A percentile compares a stretch with the other conserved stretches of the same genome.
These are phyloP conservation scores for Backusella macrospora DNA, from an alignment of 192 early-diverging fungal genomes.

Conservation along the genomic window DNA sequence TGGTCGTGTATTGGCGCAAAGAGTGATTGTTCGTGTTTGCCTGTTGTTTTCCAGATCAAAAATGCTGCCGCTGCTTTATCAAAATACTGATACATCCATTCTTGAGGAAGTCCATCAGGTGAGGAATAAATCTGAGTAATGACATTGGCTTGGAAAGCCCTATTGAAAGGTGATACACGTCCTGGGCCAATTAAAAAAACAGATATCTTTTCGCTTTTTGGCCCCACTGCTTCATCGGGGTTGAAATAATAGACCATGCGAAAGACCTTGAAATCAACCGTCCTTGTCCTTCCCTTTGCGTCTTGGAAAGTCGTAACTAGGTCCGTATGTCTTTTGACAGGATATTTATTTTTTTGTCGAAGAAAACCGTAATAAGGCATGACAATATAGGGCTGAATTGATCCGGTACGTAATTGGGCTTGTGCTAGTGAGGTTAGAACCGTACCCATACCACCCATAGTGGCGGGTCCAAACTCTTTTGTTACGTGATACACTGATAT, in stretches of 20 bases:
- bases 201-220: conserved; percentile 24
- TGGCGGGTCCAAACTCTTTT: conserved; percentile 59
- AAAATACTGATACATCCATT: conserved; percentile 64
- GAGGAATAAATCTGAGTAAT: conserved; percentile 50
- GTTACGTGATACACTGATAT: conserved; percentile 58
- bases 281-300: conserved; percentile 30
- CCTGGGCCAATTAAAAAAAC: conserved; percentile 58
- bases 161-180: conserved; percentile 43
- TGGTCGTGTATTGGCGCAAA: conserved; percentile 42
- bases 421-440: conserved; percentile 52
- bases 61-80: conserved; percentile 54
- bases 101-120: conserved; percentile 51
- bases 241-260: conserved; percentile 35
- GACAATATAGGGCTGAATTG: conserved; percentile 48
- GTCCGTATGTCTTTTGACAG: conserved; percentile 26
- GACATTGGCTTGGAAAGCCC: conserved; percentile 45
- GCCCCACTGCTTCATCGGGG: not conserved
- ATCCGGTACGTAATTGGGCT: conserved; percentile 45
- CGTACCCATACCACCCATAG: conserved; percentile 59
- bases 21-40: conserved; percentile 48
- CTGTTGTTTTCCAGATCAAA: conserved; percentile 43
- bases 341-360: conserved; percentile 32
- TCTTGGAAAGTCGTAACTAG: conserved; percentile 45
- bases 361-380: conserved; percentile 55
- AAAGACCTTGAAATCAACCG: conserved; percentile 42